Evolutionary conservation across 2,329 filamentous ascomycete species (phyloP), one percentile per base, ranked within the genome.

Genomic region (Neonectria coccinea): DNA sequence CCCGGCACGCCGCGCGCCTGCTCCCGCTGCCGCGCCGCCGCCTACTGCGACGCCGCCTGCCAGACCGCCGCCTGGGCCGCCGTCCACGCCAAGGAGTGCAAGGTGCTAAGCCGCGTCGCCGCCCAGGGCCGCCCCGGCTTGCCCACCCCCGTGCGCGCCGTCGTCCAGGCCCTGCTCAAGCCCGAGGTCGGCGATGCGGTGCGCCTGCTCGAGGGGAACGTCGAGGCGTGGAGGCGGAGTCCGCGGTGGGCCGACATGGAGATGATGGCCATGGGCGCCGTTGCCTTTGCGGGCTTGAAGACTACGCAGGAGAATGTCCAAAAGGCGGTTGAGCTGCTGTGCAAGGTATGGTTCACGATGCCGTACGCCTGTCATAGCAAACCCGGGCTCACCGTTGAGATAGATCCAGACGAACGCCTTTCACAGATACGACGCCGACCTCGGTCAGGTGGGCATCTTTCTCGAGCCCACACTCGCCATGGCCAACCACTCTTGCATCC

Each of bases 341-440:
- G 86, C 77, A 86, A 88, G 80, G 86, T 87, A 70, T 59, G 76
- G 12, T 5, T n/a, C 2, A 42, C 22, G 11, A 53, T n/a, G 5
- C n/a, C 18, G 3, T 5, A 2, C 31, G 11, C n/a, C 2, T 1
- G 16, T 41, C 22, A 9, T 2, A 39, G 11, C 29, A 10, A 20
- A 25, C 16, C 9, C 29, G 16, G 22, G 29, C 62, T 70, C 6
- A 71, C 31, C 31, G 9, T 36, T 2, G 36, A 10, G 1, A 20
- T 62, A 89, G 87, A 83, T 89, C 63, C 82, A 88, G 73, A 87
- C 87, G 41, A 91, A 91, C 75, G 82, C 86, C 4, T 90, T 90
- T 73, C 86, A 87, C 70, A 79, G 85, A 56, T 79, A 80, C 27
- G 86, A 89, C 56, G 74, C 78, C 2, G 86, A 89, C 69, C 74